These are phyloP conservation scores for Alternaria consortialis DNA, from an alignment of 2,329 filamentous ascomycete genomes.

Conservation along the genomic window DNA sequence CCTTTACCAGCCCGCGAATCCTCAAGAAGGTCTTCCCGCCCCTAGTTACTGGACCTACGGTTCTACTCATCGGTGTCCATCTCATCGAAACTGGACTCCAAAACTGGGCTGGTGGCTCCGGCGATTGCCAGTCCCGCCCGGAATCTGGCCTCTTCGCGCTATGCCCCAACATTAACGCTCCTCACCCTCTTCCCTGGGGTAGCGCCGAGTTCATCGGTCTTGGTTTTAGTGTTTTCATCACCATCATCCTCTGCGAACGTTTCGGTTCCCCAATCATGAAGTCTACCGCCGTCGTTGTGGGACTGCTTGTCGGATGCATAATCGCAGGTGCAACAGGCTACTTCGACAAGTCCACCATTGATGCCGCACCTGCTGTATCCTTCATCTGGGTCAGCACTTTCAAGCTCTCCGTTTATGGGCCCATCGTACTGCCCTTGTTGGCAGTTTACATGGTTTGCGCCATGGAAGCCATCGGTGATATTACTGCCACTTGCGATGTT, in stretches of 20 bases:
- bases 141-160: constrained; percentile 65
- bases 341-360: constrained; percentile 77
- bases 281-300: constrained; percentile 77
- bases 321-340: constrained; percentile 81
- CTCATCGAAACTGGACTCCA: constrained; percentile 76
- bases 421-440: constrained; percentile 75
- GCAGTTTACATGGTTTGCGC: constrained; percentile 72
- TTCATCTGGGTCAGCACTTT: constrained; percentile 86
- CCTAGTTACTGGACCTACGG: constrained; percentile 74
- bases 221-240: constrained; percentile 80
- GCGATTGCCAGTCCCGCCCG: constrained; percentile 61
- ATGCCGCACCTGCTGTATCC: constrained; percentile 73
- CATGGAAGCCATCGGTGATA: constrained; percentile 82
- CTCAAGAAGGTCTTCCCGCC: constrained; percentile 81
- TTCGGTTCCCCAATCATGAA: constrained; percentile 89
- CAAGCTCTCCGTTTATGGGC: constrained; percentile 74
- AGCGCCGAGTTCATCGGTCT: constrained; percentile 80
- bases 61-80: constrained; percentile 76
- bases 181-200: constrained; percentile 78
- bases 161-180: constrained; percentile 70
- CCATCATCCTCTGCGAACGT: constrained; percentile 81
- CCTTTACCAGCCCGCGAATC: constrained; percentile 74
- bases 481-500: constrained; percentile 83
- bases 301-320: constrained; percentile 78
- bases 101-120: constrained; percentile 80